These are phyloP conservation scores for Tylopilus cervinicoccineus DNA, from an alignment of 768 basidiomycete genomes.

Conservation along the genomic window DNA sequence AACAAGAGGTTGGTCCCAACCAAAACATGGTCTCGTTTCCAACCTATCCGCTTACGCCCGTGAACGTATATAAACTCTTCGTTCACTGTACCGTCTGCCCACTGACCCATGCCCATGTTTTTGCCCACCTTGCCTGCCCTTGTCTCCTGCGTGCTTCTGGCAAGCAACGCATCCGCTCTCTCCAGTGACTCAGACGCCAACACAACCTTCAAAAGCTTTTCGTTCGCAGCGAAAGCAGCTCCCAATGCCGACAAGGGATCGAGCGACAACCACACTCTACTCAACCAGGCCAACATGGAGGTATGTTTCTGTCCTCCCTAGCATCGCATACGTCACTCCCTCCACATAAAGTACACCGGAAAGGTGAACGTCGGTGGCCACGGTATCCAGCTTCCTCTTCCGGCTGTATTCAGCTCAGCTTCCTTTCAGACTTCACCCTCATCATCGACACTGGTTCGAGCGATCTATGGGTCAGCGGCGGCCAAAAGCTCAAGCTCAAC, in stretches of 20 bases:
- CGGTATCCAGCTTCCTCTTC: slow-evolving; percentile 13
- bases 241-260: slow-evolving; percentile 17
- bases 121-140: slow-evolving; percentile 5
- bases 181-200: background rate
- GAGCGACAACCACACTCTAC: slow-evolving; percentile 20
- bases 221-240: slow-evolving; percentile 19
- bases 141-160: slow-evolving; percentile 28
- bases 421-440: slow-evolving; percentile 24
- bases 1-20: slow-evolving; percentile 4
- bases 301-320: slow-evolving; percentile 13
- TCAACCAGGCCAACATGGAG: slow-evolving; percentile 25
- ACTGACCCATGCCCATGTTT: slow-evolving; percentile 15
- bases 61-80: slow-evolving; percentile 1
- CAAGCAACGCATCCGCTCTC: slow-evolving; percentile 26
- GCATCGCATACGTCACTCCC: background rate
- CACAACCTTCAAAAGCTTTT: slow-evolving; percentile 13
- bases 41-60: slow-evolving; percentile 1
- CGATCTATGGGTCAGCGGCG: slow-evolving; percentile 25
- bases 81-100: background rate
- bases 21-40: slow-evolving; percentile 13
- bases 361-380: slow-evolving; percentile 28
- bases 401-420: background rate
- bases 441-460: slow-evolving; percentile 29
- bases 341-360: slow-evolving; percentile 22
- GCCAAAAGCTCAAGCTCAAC: slow-evolving; percentile 24